These are phyloP conservation scores for Eutrema heterophyllum DNA, from an alignment of 345 rosid genomes.

Conservation along the genomic window DNA sequence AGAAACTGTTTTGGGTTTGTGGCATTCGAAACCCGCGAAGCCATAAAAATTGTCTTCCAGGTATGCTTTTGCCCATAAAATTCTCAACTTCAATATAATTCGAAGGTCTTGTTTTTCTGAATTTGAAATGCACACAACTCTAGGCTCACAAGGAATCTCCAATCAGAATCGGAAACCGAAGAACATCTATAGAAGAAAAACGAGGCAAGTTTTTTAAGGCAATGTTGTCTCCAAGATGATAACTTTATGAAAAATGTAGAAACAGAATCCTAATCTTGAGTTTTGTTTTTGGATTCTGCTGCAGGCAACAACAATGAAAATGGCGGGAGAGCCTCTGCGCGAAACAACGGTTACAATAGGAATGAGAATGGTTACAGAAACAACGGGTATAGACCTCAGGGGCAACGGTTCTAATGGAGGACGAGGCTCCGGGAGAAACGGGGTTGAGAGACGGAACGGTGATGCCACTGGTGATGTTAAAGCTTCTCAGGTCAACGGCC, in stretches of 20 bases:
- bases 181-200: constrained; percentile 60
- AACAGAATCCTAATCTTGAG: not conserved
- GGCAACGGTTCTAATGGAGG: constrained; percentile 39
- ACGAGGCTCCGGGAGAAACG: constrained; percentile 27
- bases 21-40: constrained; percentile 56
- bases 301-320: constrained; percentile 35
- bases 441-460: not conserved
- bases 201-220: constrained; percentile 43
- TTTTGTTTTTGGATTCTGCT: not conserved
- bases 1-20: constrained; percentile 69
- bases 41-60: constrained; percentile 54
- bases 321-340: constrained; percentile 28
- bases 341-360: constrained; percentile 37
- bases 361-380: constrained; percentile 48
- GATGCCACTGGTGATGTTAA: constrained; percentile 22
- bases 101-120: not conserved
- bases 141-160: constrained; percentile 48
- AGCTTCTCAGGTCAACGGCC: constrained; percentile 24
- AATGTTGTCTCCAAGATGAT: not conserved
- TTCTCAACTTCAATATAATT: not conserved
- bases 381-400: constrained; percentile 42
- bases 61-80: constrained; percentile 28
- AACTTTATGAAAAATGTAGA: not conserved
- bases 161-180: constrained; percentile 51
- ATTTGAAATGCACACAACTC: too few species aligned